Evolutionary conservation across 768 basidiomycete species (phyloP).

Genomic region (Fomitopsis pulvina): DNA sequence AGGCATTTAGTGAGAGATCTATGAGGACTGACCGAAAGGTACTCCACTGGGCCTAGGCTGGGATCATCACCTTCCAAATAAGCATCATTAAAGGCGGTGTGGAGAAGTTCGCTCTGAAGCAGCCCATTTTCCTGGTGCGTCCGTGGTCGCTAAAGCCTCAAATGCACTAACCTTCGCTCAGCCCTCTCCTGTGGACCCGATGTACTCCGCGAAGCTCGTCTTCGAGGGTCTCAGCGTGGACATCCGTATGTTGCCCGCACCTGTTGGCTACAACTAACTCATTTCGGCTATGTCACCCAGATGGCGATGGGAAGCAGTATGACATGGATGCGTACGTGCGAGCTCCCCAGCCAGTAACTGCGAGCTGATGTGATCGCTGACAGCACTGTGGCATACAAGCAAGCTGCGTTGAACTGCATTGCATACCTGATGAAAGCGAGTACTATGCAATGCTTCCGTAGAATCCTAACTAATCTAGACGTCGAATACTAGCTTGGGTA

Average conservation of each 20-base stretch:
- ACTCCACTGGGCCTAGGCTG: slow-evolving; percentile 35
- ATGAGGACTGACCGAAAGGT: not conserved
- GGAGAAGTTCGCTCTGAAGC: slow-evolving; percentile 66
- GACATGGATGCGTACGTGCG: slow-evolving; percentile 60
- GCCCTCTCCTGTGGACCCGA: slow-evolving; percentile 71
- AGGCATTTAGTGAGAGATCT: not conserved
- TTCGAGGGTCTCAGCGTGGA: slow-evolving; percentile 76
- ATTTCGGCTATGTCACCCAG: no score
- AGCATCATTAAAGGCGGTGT: slow-evolving; percentile 71
- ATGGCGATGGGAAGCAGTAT: slow-evolving; percentile 70
- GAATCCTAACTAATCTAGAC: not conserved
- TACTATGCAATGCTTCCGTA: not conserved
- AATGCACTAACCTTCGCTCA: slow-evolving; percentile 16
- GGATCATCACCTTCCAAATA: slow-evolving; percentile 64
- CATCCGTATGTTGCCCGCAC: slow-evolving; percentile 54
- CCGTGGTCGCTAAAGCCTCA: not conserved
- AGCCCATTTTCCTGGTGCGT: slow-evolving; percentile 67
- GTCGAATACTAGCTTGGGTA: slow-evolving; percentile 49
- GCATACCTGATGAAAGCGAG: slow-evolving; percentile 61
- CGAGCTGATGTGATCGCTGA: not conserved
- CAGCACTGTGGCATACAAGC: slow-evolving; percentile 73
- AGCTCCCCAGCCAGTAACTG: not conserved
- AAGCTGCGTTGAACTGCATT: slow-evolving; percentile 72
- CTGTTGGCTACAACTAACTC: no score
- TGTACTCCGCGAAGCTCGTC: slow-evolving; percentile 69